These are phyloP conservation scores for Cercophora sp. DNA, from an alignment of 495 filamentous ascomycete genomes.

Conservation along the genomic window DNA sequence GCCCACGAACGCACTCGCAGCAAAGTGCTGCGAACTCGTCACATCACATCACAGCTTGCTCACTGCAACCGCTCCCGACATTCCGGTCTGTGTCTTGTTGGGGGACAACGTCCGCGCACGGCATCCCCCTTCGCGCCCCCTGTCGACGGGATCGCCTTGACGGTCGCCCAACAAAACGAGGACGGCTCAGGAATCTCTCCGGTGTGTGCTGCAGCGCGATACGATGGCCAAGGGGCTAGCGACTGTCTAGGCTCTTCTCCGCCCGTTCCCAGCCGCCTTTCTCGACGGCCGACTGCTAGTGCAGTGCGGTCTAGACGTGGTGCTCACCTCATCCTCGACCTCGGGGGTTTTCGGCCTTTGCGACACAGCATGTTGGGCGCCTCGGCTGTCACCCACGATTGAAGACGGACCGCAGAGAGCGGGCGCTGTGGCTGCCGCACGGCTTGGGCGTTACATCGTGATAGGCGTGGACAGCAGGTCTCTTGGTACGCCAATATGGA, in stretches of 20 bases:
- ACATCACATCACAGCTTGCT: slow-evolving; percentile 2
- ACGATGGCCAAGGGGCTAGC: slow-evolving; percentile 17
- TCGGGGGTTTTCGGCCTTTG: too few species aligned
- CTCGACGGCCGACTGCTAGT: not conserved
- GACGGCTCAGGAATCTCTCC: slow-evolving; percentile 3
- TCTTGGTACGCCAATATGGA: too few species aligned
- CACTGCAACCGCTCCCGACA: slow-evolving; percentile 21
- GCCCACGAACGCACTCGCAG: not conserved
- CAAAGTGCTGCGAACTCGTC: not conserved
- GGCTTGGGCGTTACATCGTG: too few species aligned
- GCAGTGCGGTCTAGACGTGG: not conserved
- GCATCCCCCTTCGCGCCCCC: not conserved
- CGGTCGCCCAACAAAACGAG: not conserved
- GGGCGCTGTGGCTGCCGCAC: too few species aligned
- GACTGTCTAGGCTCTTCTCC: slow-evolving; percentile 2
- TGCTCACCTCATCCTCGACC: not conserved
- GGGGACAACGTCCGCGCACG: too few species aligned
- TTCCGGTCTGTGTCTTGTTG: slow-evolving; percentile 31
- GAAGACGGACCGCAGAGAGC: too few species aligned
- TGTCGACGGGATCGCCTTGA: not conserved
- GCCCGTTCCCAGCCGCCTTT: not conserved
- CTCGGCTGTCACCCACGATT: too few species aligned
- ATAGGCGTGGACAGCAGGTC: too few species aligned
- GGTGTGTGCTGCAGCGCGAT: not conserved
- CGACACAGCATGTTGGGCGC: too few species aligned